These are phyloP conservation scores for Colletotrichum sp. DNA, from an alignment of 2,329 filamentous ascomycete genomes.

Conservation along the genomic window DNA sequence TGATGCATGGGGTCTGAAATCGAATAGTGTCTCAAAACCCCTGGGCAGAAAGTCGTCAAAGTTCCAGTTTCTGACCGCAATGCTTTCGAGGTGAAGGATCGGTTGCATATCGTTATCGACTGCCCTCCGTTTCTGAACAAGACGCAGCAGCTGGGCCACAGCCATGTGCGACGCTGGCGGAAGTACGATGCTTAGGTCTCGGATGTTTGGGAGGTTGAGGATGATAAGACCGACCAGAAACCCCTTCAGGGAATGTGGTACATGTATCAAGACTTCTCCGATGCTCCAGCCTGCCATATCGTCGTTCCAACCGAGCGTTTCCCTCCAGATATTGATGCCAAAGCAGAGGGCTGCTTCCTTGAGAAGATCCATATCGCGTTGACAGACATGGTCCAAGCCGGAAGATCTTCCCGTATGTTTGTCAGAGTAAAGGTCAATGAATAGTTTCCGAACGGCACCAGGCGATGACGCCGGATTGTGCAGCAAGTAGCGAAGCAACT, in stretches of 20 bases:
- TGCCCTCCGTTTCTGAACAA: not conserved
- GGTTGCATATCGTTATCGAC: not conserved
- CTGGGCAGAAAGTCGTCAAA: not conserved
- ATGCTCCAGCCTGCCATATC: no score
- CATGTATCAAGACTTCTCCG: rapidly evolving
- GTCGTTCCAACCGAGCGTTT: no score
- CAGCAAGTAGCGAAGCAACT: not conserved
- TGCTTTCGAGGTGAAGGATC: not conserved
- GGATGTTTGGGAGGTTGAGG: not conserved
- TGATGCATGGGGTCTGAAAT: not conserved
- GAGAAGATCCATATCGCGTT: not conserved
- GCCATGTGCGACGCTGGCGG: not conserved
- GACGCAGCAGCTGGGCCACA: not conserved
- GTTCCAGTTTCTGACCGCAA: not conserved
- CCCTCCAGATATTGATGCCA: not conserved
- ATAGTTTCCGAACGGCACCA: not conserved
- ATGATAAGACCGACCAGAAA: not conserved
- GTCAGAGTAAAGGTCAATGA: not conserved
- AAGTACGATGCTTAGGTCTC: not conserved
- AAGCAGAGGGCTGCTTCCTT: not conserved
- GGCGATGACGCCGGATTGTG: not conserved
- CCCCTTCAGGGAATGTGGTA: not conserved
- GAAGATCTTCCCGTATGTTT: rapidly evolving
- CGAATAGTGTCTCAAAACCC: not conserved
- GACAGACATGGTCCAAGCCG: rapidly evolving